Evolutionary conservation across 768 basidiomycete genomes (phyloP), one percentile per base, ranked within the genome.

Genomic region (Boletus edulis): DNA sequence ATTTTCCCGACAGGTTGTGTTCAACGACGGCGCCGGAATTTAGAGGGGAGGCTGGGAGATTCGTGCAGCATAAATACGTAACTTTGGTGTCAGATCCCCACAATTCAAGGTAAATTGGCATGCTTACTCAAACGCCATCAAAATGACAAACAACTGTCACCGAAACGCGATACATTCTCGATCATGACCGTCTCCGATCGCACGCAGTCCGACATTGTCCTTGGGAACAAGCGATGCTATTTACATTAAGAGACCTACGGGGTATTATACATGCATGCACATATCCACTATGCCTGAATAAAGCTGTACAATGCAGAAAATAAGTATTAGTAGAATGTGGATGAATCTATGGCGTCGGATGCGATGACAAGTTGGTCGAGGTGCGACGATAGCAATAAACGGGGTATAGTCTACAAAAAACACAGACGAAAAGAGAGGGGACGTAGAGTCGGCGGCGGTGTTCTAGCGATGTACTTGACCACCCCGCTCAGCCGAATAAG

Each of bases 401-500:
- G 58, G 8, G 69, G 71, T 71, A 72, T 71, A 69, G 29, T 69
- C 69, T 71, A 67, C 67, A 71, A 41, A 49, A 53, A 35, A 42
- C 51, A 24, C 32, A 17, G 20, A 17, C 27, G 40, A 15, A 29
- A 15, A 29, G 29, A 15, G 27, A 27, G 20, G 12, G 24, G 18
- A 45, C 38, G 37, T 15, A 1, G 27, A 37, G 18, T 20, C 20
- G 49, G 52, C 37, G 46, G 11, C 10, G 8, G 24, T 5, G 35
- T 35, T 71, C 75, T 78, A 86, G 62, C 83, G 80, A 66, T 84
- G 84, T 37, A 85, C 71, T 57, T 80, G 81, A 9, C 78, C 67
- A 24, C 86, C 67, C 34, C 86, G 81, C 67, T 86, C 85, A 37
- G 85, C 81, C 45, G 85, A 84, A 54, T 86, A 86, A 0, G 54